Conservation (phyloP, 2,329 filamentous ascomycete genomes). For the Colletotrichum orbiculare region DNA sequence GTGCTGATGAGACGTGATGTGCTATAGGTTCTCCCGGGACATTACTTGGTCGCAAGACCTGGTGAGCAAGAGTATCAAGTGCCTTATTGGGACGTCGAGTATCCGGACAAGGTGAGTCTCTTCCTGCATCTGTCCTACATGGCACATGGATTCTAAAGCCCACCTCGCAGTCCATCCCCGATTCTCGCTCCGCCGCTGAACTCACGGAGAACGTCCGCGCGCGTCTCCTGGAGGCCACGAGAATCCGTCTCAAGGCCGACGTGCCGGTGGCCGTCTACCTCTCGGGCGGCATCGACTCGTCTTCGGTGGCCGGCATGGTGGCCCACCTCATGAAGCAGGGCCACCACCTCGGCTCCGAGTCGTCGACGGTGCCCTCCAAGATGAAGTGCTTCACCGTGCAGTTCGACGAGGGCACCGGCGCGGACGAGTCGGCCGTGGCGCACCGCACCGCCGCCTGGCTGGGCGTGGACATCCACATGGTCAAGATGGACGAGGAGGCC, state of each 20-base stretch:
- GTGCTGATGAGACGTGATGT: too few relatives aligned
- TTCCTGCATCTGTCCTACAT: too few relatives aligned
- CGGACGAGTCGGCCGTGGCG: slow-evolving; percentile 59
- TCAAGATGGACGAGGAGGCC: slow-evolving; percentile 42
- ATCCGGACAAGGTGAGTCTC: slow-evolving; percentile 59
- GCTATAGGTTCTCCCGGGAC: too few relatives aligned
- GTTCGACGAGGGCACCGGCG: slow-evolving; percentile 60
- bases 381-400: slow-evolving; percentile 60
- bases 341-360: slow-evolving; percentile 57
- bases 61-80: slow-evolving; percentile 47
- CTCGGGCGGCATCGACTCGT: slow-evolving; percentile 68
- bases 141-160: too few relatives aligned
- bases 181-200: slow-evolving; percentile 59
- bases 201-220: slow-evolving; percentile 62
- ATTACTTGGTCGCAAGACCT: slow-evolving; percentile 53
- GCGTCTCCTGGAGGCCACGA: slow-evolving; percentile 61
- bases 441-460: slow-evolving; percentile 47
- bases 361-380: slow-evolving; percentile 36
- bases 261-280: slow-evolving; percentile 68
- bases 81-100: slow-evolving; percentile 65
- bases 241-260: slow-evolving; percentile 65
- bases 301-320: slow-evolving; percentile 66
- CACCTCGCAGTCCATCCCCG: slow-evolving; percentile 35
- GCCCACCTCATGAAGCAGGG: slow-evolving; percentile 60
- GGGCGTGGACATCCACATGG: slow-evolving; percentile 43